Base-by-base conservation (phyloP, 805 yeast genomes). In the Yarrowia bubula region DNA sequence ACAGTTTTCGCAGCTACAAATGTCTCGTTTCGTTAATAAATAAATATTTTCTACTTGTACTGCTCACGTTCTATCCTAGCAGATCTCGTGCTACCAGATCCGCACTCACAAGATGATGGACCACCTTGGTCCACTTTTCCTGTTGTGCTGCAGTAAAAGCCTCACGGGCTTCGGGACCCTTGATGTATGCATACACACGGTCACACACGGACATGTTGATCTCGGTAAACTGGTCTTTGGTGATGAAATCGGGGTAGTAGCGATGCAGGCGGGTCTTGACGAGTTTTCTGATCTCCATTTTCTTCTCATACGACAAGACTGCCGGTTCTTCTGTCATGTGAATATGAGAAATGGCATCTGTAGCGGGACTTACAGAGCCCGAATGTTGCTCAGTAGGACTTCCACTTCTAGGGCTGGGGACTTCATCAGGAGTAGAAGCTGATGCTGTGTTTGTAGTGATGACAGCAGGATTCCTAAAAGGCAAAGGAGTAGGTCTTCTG, bases 191-290 rank as follows among this genome's bases (percentile, higher is more conserved):
- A 71, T 17, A 75, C 75, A 72, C 90, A 89, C 17, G 88, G 73
- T 47, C 78, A 13, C 92, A 87, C 6, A 88, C 85, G 3, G 75
- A 75, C 75, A 83, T 84, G 74, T 89, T 89, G 64, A 89, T 79
- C 14, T 73, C 73, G 3, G 90, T 87, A 71, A 86, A 90, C 60
- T 78, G 77, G 3, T 76, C 76, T 33, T 75, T 76, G 35, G 69
- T 73, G 4, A 79, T 69, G 1, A 65, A 66, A 0, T 77, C 76
- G 4, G 75, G 74, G 15, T 76, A 73, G 70, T 84, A 85, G 32
- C 81, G 73, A 47, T 55, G 38, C 28, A 55, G 17, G 11, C 61
- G 47, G 13, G 47, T 31, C 31, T 55, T 55, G 39, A 55, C 61
- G 6, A 55, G 14, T 17, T 38, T 37, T 7, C 61, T 38, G 8